Percentiles rank a stretch among this genome's conserved stretches.
phyloP scores from a whole-genome alignment of 352 stramenopile species.

The Phytophthora rubi region DNA sequence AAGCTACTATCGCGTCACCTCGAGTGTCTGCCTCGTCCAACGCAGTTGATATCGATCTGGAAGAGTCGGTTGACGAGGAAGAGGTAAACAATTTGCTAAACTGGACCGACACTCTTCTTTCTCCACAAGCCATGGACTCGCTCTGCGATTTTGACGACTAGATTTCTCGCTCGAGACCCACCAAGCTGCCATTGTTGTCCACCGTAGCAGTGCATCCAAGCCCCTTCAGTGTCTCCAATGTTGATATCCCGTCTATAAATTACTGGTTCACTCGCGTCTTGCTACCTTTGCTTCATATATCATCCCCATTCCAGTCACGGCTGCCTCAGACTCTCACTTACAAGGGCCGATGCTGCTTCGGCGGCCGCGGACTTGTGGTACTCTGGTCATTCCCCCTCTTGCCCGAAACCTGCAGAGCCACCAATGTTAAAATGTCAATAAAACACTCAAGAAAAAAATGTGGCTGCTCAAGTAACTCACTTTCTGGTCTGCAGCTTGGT shows the following conservation, averaged over 20 bases:
- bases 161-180: conserved; percentile 1
- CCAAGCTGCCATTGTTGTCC: background rate
- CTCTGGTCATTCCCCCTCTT: conserved; percentile 42
- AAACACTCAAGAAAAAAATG: background rate
- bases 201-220: background rate
- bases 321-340: conserved; percentile 7
- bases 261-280: conserved; percentile 30
- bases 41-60: conserved; percentile 39
- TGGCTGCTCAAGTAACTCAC: conserved; percentile 25
- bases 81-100: conserved; percentile 80
- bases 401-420: conserved; percentile 36
- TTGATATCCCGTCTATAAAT: conserved; percentile 41
- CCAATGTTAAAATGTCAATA: conserved; percentile 5
- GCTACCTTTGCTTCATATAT: conserved; percentile 11
- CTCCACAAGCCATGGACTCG: conserved; percentile 48
- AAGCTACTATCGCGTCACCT: conserved; percentile 13
- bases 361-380: conserved; percentile 31
- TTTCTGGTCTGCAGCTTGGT: conserved; percentile 67
- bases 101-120: conserved; percentile 78
- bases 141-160: conserved; percentile 50
- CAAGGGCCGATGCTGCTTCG: conserved; percentile 37
- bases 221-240: conserved; percentile 15
- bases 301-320: conserved; percentile 12
- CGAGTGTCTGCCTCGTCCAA: background rate
- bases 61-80: conserved; percentile 80